Evolutionary conservation across 371 early-diverging fungal species (phyloP).

Genomic region (Mucor racemosus): DNA sequence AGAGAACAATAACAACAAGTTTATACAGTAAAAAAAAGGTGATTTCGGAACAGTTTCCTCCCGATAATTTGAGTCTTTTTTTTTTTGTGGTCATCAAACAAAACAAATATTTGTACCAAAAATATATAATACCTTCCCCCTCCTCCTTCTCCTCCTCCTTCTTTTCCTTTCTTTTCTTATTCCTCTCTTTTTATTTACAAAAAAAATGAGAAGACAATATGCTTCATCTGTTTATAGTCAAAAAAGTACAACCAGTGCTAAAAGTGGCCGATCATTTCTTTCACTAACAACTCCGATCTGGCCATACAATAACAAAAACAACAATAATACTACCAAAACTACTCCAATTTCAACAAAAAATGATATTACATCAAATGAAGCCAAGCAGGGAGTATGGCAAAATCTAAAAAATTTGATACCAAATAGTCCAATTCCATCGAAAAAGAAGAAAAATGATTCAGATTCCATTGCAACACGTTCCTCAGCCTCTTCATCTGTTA

Average conservation of each 20-base stretch:
- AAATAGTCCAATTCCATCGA: not conserved
- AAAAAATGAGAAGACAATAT: conserved; percentile 35
- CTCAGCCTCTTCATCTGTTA: conserved; percentile 26
- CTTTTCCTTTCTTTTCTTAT: conserved; percentile 24
- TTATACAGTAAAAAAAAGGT: not conserved
- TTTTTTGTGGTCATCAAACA: conserved; percentile 10
- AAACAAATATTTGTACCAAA: conserved; percentile 1
- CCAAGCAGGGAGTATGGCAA: conserved; percentile 32
- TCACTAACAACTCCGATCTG: conserved; percentile 34
- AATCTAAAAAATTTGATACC: conserved; percentile 34
- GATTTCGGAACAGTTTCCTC: conserved; percentile 15
- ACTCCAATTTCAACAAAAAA: conserved; percentile 12
- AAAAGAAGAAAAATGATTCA: conserved; percentile 19
- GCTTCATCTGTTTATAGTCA: conserved; percentile 49
- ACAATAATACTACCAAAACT: not conserved
- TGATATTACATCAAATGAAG: not conserved
- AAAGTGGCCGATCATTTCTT: conserved; percentile 45
- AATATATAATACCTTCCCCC: not conserved
- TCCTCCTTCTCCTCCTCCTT: conserved; percentile 13
- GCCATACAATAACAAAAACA: conserved; percentile 2
- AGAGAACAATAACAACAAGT: conserved; percentile 7
- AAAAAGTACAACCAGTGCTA: conserved; percentile 50
- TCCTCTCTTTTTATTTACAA: conserved; percentile 10
- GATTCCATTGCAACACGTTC: conserved; percentile 38
- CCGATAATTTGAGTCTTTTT: conserved; percentile 8